Evolutionary conservation across 2,329 filamentous ascomycete genomes (phyloP), one percentile per base, ranked within the genome.

Genomic region (Fusarium pseudograminearum): DNA sequence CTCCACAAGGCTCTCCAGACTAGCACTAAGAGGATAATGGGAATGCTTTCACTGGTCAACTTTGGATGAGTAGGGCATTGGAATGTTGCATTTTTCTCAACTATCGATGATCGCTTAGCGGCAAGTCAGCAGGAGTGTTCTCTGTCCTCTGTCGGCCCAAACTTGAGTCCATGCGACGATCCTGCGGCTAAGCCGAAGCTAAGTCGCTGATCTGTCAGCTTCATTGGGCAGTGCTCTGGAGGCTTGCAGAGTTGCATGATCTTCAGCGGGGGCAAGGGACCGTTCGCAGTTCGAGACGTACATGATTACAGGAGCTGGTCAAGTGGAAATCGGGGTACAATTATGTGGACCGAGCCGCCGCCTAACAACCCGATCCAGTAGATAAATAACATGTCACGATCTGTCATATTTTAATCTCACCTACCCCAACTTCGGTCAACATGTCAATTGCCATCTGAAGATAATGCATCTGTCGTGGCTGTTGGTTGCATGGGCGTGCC

Each of bases 401-500:
- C 48, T 28, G 24, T 52, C 48, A 40, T 41, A 22, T 41, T 52
- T 28, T 7, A 52, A 40, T 6, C 18, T 14, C 28, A 10, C 16
- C 42, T 31, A 20, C 26, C 34, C 24, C 24, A 14, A n/a, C 10
- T 18, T 28, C 15, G 18, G 28, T 34, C 11, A 15, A 7, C 5
- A 41, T 52, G 48, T 11, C 7, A 30, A 52, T 30, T 1, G 16
- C 18, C 14, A 20, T 52, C 34, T 40, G 6, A 33, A n/a, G 28
- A 50, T 34, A 52, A 63, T 62, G 60, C 22, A 56, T 63, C 7
- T 56, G 34, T 28, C 53, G 41, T 33, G 38, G 47, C 26, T 56
- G 57, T 40, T 63, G 58, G 47, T 61, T 11, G 24, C 58, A 20
- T 62, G 34, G 57, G 48, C 57, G 1, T 63, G 41, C 62, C 41